Percentiles rank a stretch among this genome's conserved stretches.
Conservation (phyloP, 257 asterid genomes). For the Solanum chmielewskii region DNA sequence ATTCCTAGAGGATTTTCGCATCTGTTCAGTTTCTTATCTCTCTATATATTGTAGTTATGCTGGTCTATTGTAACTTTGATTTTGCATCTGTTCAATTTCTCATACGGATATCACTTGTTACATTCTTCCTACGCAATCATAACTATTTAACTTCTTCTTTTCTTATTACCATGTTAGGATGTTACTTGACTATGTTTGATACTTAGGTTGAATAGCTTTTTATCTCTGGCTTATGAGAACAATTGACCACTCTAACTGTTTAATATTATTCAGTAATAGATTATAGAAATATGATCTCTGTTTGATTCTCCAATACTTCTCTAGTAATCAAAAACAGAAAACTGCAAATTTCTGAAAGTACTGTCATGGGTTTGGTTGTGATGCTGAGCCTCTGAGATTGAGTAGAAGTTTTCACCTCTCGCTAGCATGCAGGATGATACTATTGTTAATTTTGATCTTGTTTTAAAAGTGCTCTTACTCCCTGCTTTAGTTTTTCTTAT, state of each 20-base stretch:
- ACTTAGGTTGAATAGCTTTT: background rate
- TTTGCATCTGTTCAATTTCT: no score
- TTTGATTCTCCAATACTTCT: no score
- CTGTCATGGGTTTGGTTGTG: background rate
- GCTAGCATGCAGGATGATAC: background rate
- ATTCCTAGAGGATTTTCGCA: no score
- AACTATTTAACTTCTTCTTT: no score
- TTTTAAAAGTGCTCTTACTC: background rate
- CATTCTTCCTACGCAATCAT: no score
- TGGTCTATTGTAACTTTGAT: no score
- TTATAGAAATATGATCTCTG: background rate
- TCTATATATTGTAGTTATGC: no score
- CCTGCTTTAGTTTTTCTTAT: background rate
- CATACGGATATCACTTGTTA: no score
- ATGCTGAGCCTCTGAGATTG: background rate
- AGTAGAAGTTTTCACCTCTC: background rate
- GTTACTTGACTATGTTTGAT: background rate
- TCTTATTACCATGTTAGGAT: background rate
- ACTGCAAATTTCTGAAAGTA: background rate
- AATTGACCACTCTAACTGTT: background rate
- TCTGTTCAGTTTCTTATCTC: no score
- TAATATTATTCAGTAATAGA: background rate
- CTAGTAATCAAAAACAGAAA: background rate
- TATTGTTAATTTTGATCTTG: background rate
- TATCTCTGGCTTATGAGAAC: background rate